These are phyloP conservation scores for Globisporangium nagaii DNA, from an alignment of 352 stramenopile genomes.

Conservation along the genomic window DNA sequence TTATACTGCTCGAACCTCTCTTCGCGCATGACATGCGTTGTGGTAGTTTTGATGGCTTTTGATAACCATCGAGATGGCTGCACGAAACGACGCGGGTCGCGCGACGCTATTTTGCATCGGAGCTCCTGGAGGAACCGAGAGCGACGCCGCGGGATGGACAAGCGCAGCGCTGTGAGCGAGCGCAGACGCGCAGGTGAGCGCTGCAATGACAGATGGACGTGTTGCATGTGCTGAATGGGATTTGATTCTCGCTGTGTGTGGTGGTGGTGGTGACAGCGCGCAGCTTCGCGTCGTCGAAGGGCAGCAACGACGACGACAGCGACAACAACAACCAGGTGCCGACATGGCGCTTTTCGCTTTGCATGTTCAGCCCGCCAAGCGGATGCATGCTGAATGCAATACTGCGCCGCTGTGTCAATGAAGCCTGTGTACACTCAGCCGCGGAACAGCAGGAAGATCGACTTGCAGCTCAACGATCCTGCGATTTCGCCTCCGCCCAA, in stretches of 20 bases:
- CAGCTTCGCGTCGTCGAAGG: slow-evolving; percentile 4
- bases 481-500: slow-evolving; percentile 21
- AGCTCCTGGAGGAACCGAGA: neutral
- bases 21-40: neutral
- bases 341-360: slow-evolving; percentile 9
- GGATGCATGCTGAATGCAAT: too few species aligned
- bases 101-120: neutral
- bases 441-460: slow-evolving; percentile 15
- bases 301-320: slow-evolving; percentile 8
- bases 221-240: neutral
- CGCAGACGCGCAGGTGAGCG: slow-evolving; percentile 3
- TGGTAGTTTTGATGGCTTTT: neutral
- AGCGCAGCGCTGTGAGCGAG: slow-evolving; percentile 1
- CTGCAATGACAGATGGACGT: neutral
- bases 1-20: neutral
- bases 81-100: slow-evolving; percentile 10
- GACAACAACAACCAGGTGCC: slow-evolving; percentile 18
- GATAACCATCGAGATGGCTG: neutral
- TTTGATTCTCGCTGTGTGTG: neutral
- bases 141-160: slow-evolving; percentile 7
- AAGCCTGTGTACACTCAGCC: slow-evolving; percentile 9
- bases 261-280: neutral
- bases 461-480: slow-evolving; percentile 47
- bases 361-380: too few species aligned
- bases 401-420: neutral